These are phyloP conservation scores for Penicillium griseofulvum DNA, from an alignment of 2,329 filamentous ascomycete genomes.

Conservation along the genomic window DNA sequence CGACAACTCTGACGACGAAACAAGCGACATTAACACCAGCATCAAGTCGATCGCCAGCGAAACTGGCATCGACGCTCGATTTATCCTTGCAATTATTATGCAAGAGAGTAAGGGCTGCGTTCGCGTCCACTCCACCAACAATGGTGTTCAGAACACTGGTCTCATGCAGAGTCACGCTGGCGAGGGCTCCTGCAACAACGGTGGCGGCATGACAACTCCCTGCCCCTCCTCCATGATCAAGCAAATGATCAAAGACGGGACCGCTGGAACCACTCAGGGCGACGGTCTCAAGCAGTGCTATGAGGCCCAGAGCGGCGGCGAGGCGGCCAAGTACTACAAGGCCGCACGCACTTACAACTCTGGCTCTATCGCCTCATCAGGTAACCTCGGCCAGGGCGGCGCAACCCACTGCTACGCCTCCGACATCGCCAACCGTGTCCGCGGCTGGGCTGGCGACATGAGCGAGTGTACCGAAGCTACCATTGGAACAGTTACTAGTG, in stretches of 20 bases:
- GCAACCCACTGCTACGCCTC: constrained; percentile 31
- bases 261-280: constrained; percentile 33
- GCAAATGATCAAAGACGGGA: constrained; percentile 43
- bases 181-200: constrained; percentile 36
- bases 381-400: constrained; percentile 32
- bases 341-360: constrained; percentile 46
- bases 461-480: constrained; percentile 16
- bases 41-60: constrained; percentile 35
- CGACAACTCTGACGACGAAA: constrained; percentile 32
- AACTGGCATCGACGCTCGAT: constrained; percentile 38
- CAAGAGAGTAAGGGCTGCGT: constrained; percentile 49
- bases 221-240: constrained; percentile 29
- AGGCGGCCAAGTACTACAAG: constrained; percentile 29
- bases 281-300: constrained; percentile 38
- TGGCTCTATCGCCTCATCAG: constrained; percentile 31
- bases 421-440: constrained; percentile 30
- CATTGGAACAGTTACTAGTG: constrained; percentile 15
- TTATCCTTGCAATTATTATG: constrained; percentile 47
- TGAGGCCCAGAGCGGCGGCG: constrained; percentile 24
- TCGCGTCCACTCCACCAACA: constrained; percentile 42
- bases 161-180: constrained; percentile 34
- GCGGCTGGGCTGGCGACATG: constrained; percentile 24
- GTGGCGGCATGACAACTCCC: constrained; percentile 22
- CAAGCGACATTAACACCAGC: constrained; percentile 29
- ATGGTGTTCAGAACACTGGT: constrained; percentile 46